A percentile compares a stretch with the other conserved stretches of the same genome.
phyloP scores from a whole-genome alignment of 225 moss, liverwort and hornwort species.

The Marchantia paleacea region DNA sequence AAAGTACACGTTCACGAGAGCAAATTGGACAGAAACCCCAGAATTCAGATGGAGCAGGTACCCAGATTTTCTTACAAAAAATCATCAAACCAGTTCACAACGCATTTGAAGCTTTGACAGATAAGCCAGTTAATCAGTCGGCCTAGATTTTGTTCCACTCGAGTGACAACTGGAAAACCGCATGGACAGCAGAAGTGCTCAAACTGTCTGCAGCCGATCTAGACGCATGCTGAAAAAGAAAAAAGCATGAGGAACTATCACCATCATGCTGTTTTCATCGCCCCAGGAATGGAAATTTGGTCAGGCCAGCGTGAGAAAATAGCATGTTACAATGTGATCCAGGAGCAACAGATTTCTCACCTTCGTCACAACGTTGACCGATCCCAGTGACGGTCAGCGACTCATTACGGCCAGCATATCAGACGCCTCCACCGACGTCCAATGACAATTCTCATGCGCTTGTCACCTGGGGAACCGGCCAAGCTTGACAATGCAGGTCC shows the following conservation, averaged over 20 bases:
- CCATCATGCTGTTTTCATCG: neutral
- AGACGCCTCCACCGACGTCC: neutral
- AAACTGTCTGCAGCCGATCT: neutral
- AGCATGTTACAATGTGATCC: no score
- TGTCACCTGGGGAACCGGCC: neutral
- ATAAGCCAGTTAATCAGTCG: no score
- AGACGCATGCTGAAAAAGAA: neutral
- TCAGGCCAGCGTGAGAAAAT: neutral
- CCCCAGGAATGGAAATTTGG: neutral
- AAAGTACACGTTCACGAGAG: no score
- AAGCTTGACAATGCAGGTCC: neutral
- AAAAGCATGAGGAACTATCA: neutral
- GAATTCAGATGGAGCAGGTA: no score
- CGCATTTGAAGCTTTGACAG: no score
- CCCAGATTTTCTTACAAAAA: no score
- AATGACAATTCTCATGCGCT: neutral
- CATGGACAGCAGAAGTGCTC: no score
- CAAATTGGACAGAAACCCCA: no score
- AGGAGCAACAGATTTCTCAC: neutral
- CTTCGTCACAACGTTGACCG: neutral
- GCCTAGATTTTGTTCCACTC: neutral
- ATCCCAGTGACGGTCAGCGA: neutral
- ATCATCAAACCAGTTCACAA: no score
- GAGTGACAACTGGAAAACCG: neutral
- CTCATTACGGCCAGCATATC: neutral